Evolutionary conservation across 305 asterid genomes (phyloP).

Genomic region (Caryopteris hybrid): DNA sequence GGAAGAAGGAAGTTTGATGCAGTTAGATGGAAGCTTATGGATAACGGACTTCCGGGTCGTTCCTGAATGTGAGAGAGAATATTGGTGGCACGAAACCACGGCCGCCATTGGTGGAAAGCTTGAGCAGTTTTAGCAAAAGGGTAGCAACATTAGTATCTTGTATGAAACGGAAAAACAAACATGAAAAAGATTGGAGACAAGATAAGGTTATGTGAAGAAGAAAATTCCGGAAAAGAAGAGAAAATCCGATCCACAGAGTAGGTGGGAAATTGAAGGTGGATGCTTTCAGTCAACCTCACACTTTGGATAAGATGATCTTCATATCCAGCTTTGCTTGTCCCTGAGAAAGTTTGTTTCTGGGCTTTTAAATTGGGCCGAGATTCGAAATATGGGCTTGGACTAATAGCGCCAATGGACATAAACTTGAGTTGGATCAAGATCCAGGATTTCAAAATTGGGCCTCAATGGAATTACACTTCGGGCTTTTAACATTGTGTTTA

Average conservation of each 20-base stretch:
- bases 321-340: not conserved
- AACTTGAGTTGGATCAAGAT: no score
- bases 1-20: constrained; percentile 13
- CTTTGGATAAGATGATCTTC: constrained; percentile 52
- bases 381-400: no score
- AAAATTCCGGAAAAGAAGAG: constrained; percentile 12
- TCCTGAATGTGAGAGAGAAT: constrained; percentile 30
- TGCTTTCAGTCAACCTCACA: constrained; percentile 51
- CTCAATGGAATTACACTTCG: no score
- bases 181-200: constrained; percentile 13
- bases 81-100: constrained; percentile 47
- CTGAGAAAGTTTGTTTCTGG: not conserved
- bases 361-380: no score
- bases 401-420: no score
- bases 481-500: no score
- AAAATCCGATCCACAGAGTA: constrained; percentile 28
- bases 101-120: constrained; percentile 58
- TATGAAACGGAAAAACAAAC: not conserved
- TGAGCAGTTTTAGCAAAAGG: constrained; percentile 14
- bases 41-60: constrained; percentile 22
- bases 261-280: constrained; percentile 16
- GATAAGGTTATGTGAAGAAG: constrained; percentile 42
- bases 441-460: no score
- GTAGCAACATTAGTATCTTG: constrained; percentile 33
- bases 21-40: constrained; percentile 20